phyloP scores from a whole-genome alignment of 805 yeast species.

The Candida succiphila region DNA sequence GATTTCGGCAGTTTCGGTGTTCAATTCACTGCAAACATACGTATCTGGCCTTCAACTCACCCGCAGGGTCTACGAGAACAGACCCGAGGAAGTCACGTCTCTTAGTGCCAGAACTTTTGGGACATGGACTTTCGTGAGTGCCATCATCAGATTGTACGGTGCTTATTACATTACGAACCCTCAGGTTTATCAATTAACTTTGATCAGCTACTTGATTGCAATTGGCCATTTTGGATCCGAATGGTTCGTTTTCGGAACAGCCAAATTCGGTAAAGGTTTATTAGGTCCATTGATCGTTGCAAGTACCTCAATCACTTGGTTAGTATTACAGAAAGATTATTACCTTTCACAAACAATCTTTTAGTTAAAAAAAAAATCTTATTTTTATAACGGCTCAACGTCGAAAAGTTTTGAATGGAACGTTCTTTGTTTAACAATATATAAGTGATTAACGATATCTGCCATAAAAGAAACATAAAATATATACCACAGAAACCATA shows the following conservation, averaged over 20 bases:
- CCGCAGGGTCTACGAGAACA: conserved; percentile 63
- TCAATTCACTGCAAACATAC: conserved; percentile 86
- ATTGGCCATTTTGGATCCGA: conserved; percentile 76
- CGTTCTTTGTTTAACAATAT: too few species aligned
- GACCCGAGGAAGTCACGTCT: conserved; percentile 45
- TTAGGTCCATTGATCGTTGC: conserved; percentile 84
- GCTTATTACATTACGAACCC: conserved; percentile 66
- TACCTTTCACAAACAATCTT: conserved; percentile 38
- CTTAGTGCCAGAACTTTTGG: conserved; percentile 96
- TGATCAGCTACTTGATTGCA: conserved; percentile 77
- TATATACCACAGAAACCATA: conserved; percentile 1
- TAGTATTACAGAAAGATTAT: conserved; percentile 59
- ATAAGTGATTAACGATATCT: neutral
- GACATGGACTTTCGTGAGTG: conserved; percentile 89
- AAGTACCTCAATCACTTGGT: conserved; percentile 68
- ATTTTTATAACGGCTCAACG: too few species aligned
- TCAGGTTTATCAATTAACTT: conserved; percentile 67
- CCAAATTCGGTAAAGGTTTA: conserved; percentile 80
- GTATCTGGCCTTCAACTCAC: conserved; percentile 65
- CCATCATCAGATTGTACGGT: conserved; percentile 78
- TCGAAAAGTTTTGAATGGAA: too few species aligned
- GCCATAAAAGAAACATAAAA: neutral
- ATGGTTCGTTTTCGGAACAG: conserved; percentile 71
- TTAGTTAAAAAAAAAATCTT: neutral
- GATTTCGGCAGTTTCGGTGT: conserved; percentile 80